Base-by-base conservation (phyloP, 768 basidiomycete species). In the Lactarius vividus region DNA sequence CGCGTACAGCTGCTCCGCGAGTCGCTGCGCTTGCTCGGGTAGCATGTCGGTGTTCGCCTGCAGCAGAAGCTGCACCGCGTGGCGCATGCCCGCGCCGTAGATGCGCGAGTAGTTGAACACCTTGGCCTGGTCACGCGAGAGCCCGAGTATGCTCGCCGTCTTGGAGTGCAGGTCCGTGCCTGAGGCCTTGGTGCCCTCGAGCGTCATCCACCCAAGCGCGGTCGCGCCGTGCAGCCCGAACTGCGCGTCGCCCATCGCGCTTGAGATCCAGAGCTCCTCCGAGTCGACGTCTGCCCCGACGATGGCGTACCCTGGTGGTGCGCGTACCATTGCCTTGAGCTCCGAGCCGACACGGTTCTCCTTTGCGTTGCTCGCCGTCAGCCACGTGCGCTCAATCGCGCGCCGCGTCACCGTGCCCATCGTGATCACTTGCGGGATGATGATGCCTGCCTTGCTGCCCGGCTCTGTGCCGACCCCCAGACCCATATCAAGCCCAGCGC, bases 91-190 rank as follows among this genome's bases (percentile, higher is more conserved):
- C 1, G 96, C 96, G n/a, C 96, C 96, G 72, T 98, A 98, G 71
- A 99, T 97, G 40, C 96, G 87, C 53, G 96, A 97, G 73, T 98
- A 99, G 74, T 99, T 99, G 85, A 99, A 99, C 40, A 96, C 93
- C 75, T 99, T 98, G 37, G 97, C 96, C 70, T 92, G 88, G 72
- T 98, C 94, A 37, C 96, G 85, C 46, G 94, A 92, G 69, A 96
- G 96, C 20, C 92, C 92, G 44, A 98, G 80, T 72, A 98, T 98
- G 65, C 78, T 85, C 13, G 96, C 97, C 2, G 96, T 96, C 79
- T 97, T 97, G 13, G 96, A 98, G 73, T 98, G 96, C 35, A 99
- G 78, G 78, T 99, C 96, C 7, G 96, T 98, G 6, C 95, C 95
- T 0, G 91, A 89, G 0, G 88, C 83, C 77, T 98, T 98, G 18